A percentile compares a stretch with the other conserved stretches of the same genome.
phyloP scores from a whole-genome alignment of 805 yeast species.

The Saturnispora sekii region DNA sequence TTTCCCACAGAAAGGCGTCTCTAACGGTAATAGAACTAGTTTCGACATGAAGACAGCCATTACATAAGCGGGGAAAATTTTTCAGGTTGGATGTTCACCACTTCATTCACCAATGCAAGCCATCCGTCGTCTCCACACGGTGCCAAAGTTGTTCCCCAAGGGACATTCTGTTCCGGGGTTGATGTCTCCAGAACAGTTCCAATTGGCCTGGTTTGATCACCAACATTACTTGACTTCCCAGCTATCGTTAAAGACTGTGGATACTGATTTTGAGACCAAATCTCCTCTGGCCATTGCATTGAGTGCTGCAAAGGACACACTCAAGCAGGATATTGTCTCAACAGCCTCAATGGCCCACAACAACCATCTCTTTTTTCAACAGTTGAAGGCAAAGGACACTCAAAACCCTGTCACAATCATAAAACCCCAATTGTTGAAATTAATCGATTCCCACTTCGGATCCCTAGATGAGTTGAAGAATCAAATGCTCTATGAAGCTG shows the following conservation, averaged over 20 bases:
- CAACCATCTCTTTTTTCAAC: slow-evolving; percentile 81
- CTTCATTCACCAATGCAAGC: not conserved
- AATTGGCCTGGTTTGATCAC: slow-evolving; percentile 71
- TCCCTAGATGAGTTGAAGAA: slow-evolving; percentile 42
- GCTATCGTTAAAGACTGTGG: slow-evolving; percentile 55
- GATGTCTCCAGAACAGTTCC: slow-evolving; percentile 55
- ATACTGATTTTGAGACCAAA: slow-evolving; percentile 71
- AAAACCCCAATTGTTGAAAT: slow-evolving; percentile 19
- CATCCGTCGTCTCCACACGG: slow-evolving; percentile 5
- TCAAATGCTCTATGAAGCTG: slow-evolving; percentile 41
- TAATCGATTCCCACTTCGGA: slow-evolving; percentile 31
- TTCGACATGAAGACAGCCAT: too few relatives aligned
- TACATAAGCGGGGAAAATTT: not conserved
- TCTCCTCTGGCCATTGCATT: slow-evolving; percentile 61
- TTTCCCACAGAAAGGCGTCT: too few relatives aligned
- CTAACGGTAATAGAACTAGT: too few relatives aligned
- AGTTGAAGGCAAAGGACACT: slow-evolving; percentile 29
- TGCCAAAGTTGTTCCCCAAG: not conserved
- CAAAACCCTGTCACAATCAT: slow-evolving; percentile 15
- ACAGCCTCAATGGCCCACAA: slow-evolving; percentile 86
- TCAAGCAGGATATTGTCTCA: slow-evolving; percentile 66
- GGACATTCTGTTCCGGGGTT: slow-evolving; percentile 52
- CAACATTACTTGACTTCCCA: slow-evolving; percentile 58
- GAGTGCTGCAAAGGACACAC: slow-evolving; percentile 56
- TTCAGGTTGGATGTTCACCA: not conserved